These are phyloP conservation scores for Fusarium humuli DNA, from an alignment of 2,329 filamentous ascomycete genomes.

Conservation along the genomic window DNA sequence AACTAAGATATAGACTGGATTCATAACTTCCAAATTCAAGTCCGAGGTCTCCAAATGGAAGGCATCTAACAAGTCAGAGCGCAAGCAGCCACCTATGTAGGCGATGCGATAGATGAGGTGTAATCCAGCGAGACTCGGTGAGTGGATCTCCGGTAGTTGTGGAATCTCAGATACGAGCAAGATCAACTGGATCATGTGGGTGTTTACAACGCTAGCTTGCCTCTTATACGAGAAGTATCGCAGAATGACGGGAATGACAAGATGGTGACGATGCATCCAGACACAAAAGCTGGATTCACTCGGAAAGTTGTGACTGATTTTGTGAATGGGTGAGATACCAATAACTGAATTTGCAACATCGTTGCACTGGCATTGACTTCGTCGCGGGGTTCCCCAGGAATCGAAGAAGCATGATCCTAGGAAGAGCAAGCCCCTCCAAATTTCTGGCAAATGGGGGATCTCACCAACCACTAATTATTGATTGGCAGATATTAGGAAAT, in stretches of 20 bases:
- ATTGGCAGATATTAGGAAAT: background rate
- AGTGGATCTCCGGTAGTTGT: constrained; percentile 1
- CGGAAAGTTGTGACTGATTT: background rate
- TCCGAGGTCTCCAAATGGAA: background rate
- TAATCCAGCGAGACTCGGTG: background rate
- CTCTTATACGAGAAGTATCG: constrained; percentile 9
- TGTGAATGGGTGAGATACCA: background rate
- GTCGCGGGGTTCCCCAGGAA: constrained; percentile 13
- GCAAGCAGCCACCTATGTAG: background rate
- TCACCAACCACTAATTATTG: background rate
- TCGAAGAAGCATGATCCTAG: constrained; percentile 16
- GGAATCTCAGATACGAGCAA: constrained; percentile 23
- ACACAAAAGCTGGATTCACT: background rate
- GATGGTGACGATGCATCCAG: background rate
- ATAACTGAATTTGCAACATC: background rate
- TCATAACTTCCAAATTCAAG: background rate
- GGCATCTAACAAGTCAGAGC: background rate
- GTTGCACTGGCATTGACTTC: constrained; percentile 1
- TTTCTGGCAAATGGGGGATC: background rate
- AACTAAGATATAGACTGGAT: background rate
- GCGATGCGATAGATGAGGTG: background rate
- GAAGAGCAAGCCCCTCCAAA: background rate
- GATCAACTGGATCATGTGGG: constrained; percentile 14
- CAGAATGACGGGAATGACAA: background rate
- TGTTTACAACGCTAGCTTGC: constrained; percentile 4